phyloP scores from a whole-genome alignment of 2,329 filamentous ascomycete genomes.

The Cyphellophora attinorum region DNA sequence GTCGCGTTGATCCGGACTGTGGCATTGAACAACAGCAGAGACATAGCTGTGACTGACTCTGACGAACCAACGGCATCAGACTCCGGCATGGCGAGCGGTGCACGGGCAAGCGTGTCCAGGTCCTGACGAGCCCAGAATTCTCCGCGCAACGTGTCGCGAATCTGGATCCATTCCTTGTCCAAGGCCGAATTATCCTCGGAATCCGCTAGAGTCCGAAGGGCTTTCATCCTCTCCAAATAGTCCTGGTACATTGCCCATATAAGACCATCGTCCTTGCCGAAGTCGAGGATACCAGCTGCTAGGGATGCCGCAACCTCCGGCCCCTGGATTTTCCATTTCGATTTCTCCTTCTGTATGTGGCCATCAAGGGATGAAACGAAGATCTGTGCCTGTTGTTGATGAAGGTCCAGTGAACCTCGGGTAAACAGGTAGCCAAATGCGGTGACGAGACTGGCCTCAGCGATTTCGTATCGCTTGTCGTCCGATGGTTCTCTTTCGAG shows the following conservation, averaged over 20 bases:
- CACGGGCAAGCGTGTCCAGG: slow-evolving; percentile 9
- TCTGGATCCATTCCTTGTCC: neutral
- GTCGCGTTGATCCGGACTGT: slow-evolving; percentile 21
- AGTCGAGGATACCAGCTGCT: slow-evolving; percentile 46
- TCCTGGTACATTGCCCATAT: slow-evolving; percentile 22
- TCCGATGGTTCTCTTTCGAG: slow-evolving; percentile 27
- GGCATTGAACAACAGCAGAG: neutral
- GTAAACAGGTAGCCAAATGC: slow-evolving; percentile 43
- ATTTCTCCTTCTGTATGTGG: slow-evolving; percentile 37
- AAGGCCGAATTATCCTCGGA: neutral
- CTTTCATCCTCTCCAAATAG: slow-evolving; percentile 7
- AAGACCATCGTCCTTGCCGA: slow-evolving; percentile 32
- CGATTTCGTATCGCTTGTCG: slow-evolving; percentile 20
- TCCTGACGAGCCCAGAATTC: slow-evolving; percentile 1
- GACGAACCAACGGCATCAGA: slow-evolving; percentile 24
- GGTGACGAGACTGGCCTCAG: slow-evolving; percentile 43
- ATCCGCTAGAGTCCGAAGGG: neutral
- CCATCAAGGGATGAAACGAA: slow-evolving; percentile 38
- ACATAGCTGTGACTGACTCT: slow-evolving; percentile 32
- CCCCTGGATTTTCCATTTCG: slow-evolving; percentile 44
- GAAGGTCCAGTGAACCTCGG: slow-evolving; percentile 24
- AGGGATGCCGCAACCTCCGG: slow-evolving; percentile 47
- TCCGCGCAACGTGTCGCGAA: neutral
- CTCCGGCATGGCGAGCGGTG: neutral
- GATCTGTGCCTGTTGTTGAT: slow-evolving; percentile 27